Percentiles rank a stretch among this genome's conserved stretches.
Evolutionary conservation across 352 stramenopile genomes (phyloP).

Genomic region (Globisporangium abappressorium): DNA sequence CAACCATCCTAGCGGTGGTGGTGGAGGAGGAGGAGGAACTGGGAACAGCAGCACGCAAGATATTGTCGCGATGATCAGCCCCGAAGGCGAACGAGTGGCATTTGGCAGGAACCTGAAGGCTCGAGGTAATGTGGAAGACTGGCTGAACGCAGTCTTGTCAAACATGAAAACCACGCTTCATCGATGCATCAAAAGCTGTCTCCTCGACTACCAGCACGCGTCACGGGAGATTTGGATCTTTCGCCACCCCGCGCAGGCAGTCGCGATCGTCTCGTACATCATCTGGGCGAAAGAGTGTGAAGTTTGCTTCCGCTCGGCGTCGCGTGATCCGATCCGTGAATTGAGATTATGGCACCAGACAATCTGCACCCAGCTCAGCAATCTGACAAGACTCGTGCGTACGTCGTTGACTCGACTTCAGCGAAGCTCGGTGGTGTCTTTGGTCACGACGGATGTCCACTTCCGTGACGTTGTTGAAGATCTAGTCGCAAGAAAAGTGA

Average conservation of each 20-base stretch:
- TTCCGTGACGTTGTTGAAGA: constrained; percentile 75
- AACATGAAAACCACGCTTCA: constrained; percentile 79
- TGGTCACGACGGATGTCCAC: constrained; percentile 79
- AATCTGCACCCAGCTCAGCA: constrained; percentile 62
- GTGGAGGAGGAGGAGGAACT: not conserved
- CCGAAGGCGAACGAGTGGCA: constrained; percentile 73
- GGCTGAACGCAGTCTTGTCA: constrained; percentile 65
- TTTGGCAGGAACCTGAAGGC: constrained; percentile 80
- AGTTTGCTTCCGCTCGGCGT: constrained; percentile 48
- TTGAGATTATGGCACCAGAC: constrained; percentile 63
- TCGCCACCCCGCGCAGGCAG: constrained; percentile 86
- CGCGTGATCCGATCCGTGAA: constrained; percentile 50
- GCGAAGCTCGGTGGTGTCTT: constrained; percentile 53
- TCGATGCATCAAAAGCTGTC: constrained; percentile 62
- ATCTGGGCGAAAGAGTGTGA: constrained; percentile 76
- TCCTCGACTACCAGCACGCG: constrained; percentile 87
- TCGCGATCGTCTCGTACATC: constrained; percentile 90
- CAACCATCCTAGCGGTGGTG: constrained; percentile 9
- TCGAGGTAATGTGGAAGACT: constrained; percentile 86
- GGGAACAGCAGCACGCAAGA: constrained; percentile 32
- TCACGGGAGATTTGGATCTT: constrained; percentile 83
- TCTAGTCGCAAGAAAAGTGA: constrained; percentile 49
- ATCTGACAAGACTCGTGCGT: constrained; percentile 63
- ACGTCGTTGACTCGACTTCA: constrained; percentile 55
- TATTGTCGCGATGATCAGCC: constrained; percentile 79